Conservation (phyloP, 2,329 filamentous ascomycete genomes). For the Juglanconis sp. region DNA sequence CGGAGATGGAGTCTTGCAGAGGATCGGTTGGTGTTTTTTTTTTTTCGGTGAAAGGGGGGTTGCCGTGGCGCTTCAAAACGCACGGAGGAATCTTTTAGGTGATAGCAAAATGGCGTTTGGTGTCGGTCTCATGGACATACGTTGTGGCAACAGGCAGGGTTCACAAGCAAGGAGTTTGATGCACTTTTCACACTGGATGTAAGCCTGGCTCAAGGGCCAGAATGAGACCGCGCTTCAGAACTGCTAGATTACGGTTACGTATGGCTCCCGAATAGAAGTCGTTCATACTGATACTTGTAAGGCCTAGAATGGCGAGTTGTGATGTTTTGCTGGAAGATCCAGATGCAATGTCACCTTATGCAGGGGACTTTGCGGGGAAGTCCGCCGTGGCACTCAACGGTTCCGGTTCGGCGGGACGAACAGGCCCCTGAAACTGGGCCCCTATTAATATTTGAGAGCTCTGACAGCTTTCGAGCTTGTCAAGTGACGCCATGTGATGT, state of each 20-base stretch:
- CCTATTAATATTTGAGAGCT: neutral
- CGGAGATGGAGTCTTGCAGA: too few relatives aligned
- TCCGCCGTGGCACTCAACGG: neutral
- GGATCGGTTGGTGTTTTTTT: neutral
- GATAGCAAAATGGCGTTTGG: neutral
- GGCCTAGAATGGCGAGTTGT: neutral
- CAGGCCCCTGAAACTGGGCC: neutral
- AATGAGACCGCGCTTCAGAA: neutral
- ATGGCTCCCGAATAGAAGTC: neutral
- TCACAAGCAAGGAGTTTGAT: neutral
- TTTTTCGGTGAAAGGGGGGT: neutral
- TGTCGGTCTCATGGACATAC: neutral
- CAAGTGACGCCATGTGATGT: neutral
- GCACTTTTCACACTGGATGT: neutral
- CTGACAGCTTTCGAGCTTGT: neutral
- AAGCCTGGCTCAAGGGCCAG: neutral
- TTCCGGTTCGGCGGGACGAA: neutral
- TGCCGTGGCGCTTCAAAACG: neutral
- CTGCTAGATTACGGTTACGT: neutral
- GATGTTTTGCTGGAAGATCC: neutral
- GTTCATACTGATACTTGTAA: neutral
- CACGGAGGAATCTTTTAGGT: neutral
- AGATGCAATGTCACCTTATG: neutral
- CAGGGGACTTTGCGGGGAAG: neutral
- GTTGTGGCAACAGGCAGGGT: neutral